phyloP scores from a whole-genome alignment of 495 filamentous ascomycete genomes.

The Astrocystis sublimbata region DNA sequence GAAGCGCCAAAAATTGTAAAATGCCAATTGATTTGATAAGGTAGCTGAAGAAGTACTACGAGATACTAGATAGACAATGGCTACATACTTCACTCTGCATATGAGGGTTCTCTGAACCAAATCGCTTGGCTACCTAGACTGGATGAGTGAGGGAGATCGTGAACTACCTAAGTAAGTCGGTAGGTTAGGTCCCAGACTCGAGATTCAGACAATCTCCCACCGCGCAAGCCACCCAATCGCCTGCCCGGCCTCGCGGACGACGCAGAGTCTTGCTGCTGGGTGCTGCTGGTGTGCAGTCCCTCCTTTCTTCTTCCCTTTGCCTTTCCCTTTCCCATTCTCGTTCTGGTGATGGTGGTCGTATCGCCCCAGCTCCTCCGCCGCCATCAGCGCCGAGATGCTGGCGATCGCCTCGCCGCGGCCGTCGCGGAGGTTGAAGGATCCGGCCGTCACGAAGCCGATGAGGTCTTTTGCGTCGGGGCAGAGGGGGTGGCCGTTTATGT shows the following conservation, averaged over 20 bases:
- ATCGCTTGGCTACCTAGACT: too few species aligned
- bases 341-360: too few species aligned
- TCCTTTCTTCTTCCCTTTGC: too few species aligned
- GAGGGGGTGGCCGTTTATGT: slow-evolving; percentile 56
- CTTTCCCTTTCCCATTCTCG: too few species aligned
- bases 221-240: slow-evolving; percentile 71
- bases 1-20: too few species aligned
- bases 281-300: slow-evolving; percentile 38
- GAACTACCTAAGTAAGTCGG: too few species aligned
- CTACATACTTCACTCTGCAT: too few species aligned
- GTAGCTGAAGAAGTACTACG: too few species aligned
- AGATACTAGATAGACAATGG: too few species aligned
- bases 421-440: slow-evolving; percentile 77
- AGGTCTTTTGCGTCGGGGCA: slow-evolving; percentile 75
- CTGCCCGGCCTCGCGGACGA: slow-evolving; percentile 79
- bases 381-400: slow-evolving; percentile 62
- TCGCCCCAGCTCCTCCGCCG: slow-evolving; percentile 39
- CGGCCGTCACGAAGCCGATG: slow-evolving; percentile 89
- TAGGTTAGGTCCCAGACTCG: neutral
- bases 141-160: too few species aligned
- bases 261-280: slow-evolving; percentile 58
- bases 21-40: too few species aligned
- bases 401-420: slow-evolving; percentile 78
- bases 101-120: too few species aligned
- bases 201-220: slow-evolving; percentile 66